These are phyloP conservation scores for Linnemannia exigua DNA, from an alignment of 192 early-diverging fungal species.

Conservation along the genomic window DNA sequence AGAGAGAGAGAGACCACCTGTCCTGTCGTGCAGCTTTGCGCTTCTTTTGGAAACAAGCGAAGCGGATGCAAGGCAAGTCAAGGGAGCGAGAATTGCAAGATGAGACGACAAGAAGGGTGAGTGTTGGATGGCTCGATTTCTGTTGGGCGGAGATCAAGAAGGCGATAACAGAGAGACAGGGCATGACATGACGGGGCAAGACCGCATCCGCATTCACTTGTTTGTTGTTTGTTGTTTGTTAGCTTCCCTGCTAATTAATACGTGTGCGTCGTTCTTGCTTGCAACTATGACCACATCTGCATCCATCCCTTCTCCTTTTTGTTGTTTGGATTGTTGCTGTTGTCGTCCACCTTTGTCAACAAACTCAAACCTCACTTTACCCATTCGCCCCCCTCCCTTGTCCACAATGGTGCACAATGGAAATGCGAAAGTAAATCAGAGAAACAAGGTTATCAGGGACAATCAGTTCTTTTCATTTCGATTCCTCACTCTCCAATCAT, in stretches of 20 bases:
- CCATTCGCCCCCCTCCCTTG: too few relatives aligned
- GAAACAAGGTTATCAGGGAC: constrained; percentile 26
- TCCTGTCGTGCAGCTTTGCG: not conserved
- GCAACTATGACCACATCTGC: not conserved
- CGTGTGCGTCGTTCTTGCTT: not conserved
- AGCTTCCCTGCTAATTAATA: too few relatives aligned
- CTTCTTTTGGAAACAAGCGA: not conserved
- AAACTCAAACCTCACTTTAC: too few relatives aligned
- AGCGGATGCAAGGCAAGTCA: not conserved
- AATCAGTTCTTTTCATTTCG: not conserved
- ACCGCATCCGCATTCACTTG: not conserved
- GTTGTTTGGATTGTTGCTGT: not conserved
- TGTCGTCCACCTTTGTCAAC: too few relatives aligned
- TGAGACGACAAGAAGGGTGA: not conserved
- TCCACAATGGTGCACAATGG: too few relatives aligned
- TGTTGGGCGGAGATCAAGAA: constrained; percentile 52
- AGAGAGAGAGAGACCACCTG: not conserved
- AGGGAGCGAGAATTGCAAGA: not conserved
- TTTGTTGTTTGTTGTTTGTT: too few relatives aligned
- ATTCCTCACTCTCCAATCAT: not conserved
- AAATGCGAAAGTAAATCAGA: not conserved
- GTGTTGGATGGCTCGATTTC: constrained; percentile 9
- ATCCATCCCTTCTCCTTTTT: not conserved
- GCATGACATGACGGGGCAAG: not conserved
- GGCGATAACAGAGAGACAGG: constrained; percentile 29